Conservation (phyloP, 2,329 filamentous ascomycete species). For the Penicillium corylophilum region DNA sequence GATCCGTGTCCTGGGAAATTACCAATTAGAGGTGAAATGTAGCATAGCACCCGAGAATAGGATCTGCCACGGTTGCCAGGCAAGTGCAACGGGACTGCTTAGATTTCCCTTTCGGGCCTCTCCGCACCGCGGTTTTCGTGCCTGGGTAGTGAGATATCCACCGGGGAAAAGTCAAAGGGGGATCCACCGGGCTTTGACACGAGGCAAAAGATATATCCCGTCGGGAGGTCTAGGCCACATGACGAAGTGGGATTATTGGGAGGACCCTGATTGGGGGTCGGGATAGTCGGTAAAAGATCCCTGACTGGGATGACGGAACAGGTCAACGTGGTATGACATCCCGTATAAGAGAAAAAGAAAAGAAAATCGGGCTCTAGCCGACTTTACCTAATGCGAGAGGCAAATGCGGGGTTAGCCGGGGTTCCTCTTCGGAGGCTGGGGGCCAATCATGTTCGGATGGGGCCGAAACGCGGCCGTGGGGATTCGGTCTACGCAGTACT, state of each 20-base stretch:
- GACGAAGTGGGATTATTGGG: not conserved
- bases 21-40: not conserved
- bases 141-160: slow-evolving; percentile 9
- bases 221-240: slow-evolving; percentile 1
- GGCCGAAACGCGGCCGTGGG: slow-evolving; percentile 17
- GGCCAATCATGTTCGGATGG: slow-evolving; percentile 23
- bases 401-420: slow-evolving; percentile 29
- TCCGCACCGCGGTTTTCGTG: slow-evolving; percentile 3
- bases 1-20: not conserved
- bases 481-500: too few species aligned
- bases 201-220: slow-evolving; percentile 18
- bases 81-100: not conserved
- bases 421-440: slow-evolving; percentile 21
- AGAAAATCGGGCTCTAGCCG: slow-evolving; percentile 8
- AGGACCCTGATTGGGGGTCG: not conserved
- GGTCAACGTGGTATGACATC: not conserved
- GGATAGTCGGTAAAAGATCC: too few species aligned
- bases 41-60: not conserved
- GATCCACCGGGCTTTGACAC: slow-evolving; percentile 9
- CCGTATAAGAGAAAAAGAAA: not conserved
- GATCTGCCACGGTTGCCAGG: not conserved
- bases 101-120: slow-evolving; percentile 20
- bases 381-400: slow-evolving; percentile 22
- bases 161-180: slow-evolving; percentile 11
- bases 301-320: too few species aligned